Percentiles rank a stretch among this genome's conserved stretches.
Conservation (phyloP, 495 filamentous ascomycete species). For the Tuber borchii region DNA sequence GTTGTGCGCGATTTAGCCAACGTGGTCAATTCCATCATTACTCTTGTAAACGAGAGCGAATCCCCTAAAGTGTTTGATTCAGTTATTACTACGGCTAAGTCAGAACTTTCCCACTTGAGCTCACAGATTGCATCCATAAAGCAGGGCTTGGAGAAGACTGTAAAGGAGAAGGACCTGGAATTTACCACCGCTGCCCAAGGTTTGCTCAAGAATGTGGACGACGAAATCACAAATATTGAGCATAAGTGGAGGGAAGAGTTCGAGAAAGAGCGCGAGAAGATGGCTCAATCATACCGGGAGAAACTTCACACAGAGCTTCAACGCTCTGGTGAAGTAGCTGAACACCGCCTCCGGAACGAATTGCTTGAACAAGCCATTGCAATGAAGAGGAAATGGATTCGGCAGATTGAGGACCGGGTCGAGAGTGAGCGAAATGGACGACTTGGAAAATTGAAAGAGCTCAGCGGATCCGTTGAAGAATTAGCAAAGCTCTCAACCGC, state of each 20-base stretch:
- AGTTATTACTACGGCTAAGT: conserved; percentile 75
- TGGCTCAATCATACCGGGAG: conserved; percentile 66
- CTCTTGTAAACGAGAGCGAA: conserved; percentile 79
- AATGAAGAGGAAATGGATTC: conserved; percentile 73
- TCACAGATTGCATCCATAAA: conserved; percentile 68
- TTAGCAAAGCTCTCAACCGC: conserved; percentile 76
- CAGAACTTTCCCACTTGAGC: conserved; percentile 68
- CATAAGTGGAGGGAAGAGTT: conserved; percentile 78
- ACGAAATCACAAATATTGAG: conserved; percentile 66
- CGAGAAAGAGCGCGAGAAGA: conserved; percentile 73
- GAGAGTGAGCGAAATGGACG: conserved; percentile 84
- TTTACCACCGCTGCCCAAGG: conserved; percentile 76
- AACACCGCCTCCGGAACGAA: conserved; percentile 72
- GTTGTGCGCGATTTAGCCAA: conserved; percentile 89
- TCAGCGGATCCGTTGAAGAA: conserved; percentile 66
- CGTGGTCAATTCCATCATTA: conserved; percentile 91
- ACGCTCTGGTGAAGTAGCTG: conserved; percentile 63
- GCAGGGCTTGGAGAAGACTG: conserved; percentile 56
- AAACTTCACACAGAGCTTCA: conserved; percentile 71
- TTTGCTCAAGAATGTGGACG: conserved; percentile 62
- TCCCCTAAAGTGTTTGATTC: conserved; percentile 62
- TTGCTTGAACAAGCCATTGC: conserved; percentile 85
- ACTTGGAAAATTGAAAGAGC: conserved; percentile 73
- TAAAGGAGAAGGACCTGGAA: conserved; percentile 61
- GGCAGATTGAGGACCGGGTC: conserved; percentile 70